phyloP scores from a whole-genome alignment of 179 eudicot species.

The Vitellaria paradoxa region DNA sequence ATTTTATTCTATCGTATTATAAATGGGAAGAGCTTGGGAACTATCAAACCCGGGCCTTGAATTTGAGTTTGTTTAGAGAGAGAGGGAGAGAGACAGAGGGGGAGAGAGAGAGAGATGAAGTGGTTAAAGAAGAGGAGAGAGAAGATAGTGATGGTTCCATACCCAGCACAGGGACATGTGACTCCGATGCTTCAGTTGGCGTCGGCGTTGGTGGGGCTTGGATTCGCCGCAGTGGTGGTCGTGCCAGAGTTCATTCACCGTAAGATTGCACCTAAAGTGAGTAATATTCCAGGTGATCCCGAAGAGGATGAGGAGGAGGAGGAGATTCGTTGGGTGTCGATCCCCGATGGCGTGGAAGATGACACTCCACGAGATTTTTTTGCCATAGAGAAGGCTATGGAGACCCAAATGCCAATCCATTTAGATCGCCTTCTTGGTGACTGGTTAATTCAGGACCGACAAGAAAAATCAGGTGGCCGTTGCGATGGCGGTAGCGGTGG shows the following conservation, averaged over 20 bases:
- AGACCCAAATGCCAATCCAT: constrained; percentile 54
- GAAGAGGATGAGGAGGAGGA: background rate
- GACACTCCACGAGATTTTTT: constrained; percentile 51
- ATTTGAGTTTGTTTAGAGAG: no score
- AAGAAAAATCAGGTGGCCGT: background rate
- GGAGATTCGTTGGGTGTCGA: constrained; percentile 29
- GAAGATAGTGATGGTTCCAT: constrained; percentile 59
- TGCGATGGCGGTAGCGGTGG: constrained; percentile 25
- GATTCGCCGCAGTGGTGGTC: constrained; percentile 49
- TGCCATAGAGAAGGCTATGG: constrained; percentile 68
- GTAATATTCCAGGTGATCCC: no score
- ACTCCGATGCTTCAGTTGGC: constrained; percentile 81
- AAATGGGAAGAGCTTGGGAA: no score
- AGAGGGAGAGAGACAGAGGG: background rate
- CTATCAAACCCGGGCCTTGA: no score
- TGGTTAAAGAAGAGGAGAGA: constrained; percentile 19
- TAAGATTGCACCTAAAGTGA: constrained; percentile 30
- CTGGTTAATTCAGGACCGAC: background rate
- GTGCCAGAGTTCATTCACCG: constrained; percentile 67
- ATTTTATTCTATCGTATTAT: no score
- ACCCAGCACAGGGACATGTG: constrained; percentile 92
- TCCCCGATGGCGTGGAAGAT: constrained; percentile 55
- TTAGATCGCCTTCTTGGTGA: constrained; percentile 40
- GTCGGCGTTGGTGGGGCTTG: constrained; percentile 29
- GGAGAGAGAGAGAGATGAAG: background rate